Percentiles rank a stretch among this genome's conserved stretches.
Evolutionary conservation across 768 basidiomycete species (phyloP).

Genomic region (Suillus plorans): DNA sequence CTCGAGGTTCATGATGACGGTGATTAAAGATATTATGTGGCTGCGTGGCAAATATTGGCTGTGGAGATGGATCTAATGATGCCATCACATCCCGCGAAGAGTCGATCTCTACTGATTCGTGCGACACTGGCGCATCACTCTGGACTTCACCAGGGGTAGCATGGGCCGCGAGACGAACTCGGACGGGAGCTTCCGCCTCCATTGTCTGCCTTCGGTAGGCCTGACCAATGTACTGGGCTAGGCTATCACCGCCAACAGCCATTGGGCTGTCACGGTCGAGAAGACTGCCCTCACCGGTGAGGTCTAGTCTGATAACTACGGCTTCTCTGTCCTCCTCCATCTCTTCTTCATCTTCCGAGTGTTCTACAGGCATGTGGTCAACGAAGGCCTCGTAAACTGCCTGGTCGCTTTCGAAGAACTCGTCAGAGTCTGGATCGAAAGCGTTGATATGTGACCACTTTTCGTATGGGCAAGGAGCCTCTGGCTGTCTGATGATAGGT

Average conservation of each 20-base stretch:
- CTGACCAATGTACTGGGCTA: slow-evolving; percentile 38
- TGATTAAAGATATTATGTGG: slow-evolving; percentile 1
- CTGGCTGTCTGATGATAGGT: slow-evolving; percentile 47
- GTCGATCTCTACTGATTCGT: neutral
- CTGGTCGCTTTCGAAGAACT: slow-evolving; percentile 63
- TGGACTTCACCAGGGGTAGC: slow-evolving; percentile 10
- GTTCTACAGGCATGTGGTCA: slow-evolving; percentile 32
- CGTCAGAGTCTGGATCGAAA: slow-evolving; percentile 82
- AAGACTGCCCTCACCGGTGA: slow-evolving; percentile 40
- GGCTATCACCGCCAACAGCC: slow-evolving; percentile 44
- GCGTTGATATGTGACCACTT: slow-evolving; percentile 65
- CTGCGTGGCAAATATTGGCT: neutral
- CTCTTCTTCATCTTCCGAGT: slow-evolving; percentile 14
- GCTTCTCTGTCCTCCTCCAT: slow-evolving; percentile 36
- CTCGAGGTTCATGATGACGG: slow-evolving; percentile 8
- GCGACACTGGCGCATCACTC: slow-evolving; percentile 1
- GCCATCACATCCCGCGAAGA: neutral
- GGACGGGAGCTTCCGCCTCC: slow-evolving; percentile 15
- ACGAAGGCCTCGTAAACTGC: slow-evolving; percentile 65
- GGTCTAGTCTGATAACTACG: slow-evolving; percentile 29
- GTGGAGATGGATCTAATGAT: neutral
- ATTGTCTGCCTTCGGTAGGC: slow-evolving; percentile 33
- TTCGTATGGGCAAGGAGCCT: slow-evolving; percentile 39
- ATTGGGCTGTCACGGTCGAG: slow-evolving; percentile 52
- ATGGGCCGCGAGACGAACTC: slow-evolving; percentile 24